Evolutionary conservation across 2,329 filamentous ascomycete genomes (phyloP), one percentile per base, ranked within the genome.

Genomic region (Furcasterigmium sp.): DNA sequence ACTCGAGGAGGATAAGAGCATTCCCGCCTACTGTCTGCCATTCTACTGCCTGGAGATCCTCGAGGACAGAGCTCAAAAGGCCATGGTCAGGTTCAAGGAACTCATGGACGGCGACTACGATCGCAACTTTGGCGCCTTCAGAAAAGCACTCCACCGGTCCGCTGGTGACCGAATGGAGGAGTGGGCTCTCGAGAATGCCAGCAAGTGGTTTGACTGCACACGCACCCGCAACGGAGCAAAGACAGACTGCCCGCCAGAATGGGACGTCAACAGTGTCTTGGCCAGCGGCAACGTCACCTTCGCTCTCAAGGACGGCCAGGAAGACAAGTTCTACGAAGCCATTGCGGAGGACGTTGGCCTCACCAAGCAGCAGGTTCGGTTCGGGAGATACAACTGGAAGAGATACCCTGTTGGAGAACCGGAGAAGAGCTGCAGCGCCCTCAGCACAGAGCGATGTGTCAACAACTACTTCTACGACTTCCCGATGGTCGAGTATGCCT

Each of bases 291-390:
- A 52, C 14, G 34, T 30, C 21, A 51, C 43, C 10, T 52, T 39
- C 41, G 43, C 36, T 7, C 18, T 54, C 20, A 28, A 46, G 25
- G 46, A 56, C 41, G 25, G 13, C 9, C n/a, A 42, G 28, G 20
- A 46, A 21, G 43, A 52, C 18, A 47, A 45, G 20, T 55, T 53
- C 39, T 48, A 39, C 34, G 46, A 46, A 19, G 45, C 37, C 4
- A 48, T 56, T 17, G 29, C 21, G 23, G 39, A 56, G 9, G 37
- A 52, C 8, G 45, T 49, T 23, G 51, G 39, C 15, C 28, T 46
- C n/a, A 20, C 34, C 2, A 23, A 25, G 35, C 9, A 37, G 10
- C 8, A 37, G 18, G 13, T 37, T 7, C 18, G 18, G 10, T 23
- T 20, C 14, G 19, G 18, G n/a, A 11, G n/a, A n/a, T n/a, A n/a